phyloP scores from a whole-genome alignment of 225 moss, liverwort and hornwort genomes.

The Polytrichum formosum region DNA sequence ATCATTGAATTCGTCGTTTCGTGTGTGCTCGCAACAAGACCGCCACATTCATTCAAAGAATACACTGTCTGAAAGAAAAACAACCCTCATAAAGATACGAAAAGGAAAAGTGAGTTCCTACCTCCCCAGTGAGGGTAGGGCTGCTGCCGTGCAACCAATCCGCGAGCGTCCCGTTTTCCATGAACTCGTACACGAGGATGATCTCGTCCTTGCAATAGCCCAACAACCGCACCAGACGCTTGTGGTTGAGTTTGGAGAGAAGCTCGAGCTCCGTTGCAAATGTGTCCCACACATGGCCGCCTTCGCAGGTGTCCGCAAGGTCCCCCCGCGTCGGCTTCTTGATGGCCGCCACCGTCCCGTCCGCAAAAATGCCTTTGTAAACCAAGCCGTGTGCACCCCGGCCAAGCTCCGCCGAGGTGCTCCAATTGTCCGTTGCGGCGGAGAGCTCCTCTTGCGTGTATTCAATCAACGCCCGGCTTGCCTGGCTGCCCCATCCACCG shows the following conservation, averaged over 20 bases:
- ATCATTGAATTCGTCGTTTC: no score
- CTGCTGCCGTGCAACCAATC: constrained; percentile 53
- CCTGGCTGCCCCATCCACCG: constrained; percentile 28
- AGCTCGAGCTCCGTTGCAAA: constrained; percentile 45
- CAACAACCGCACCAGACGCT: constrained; percentile 55
- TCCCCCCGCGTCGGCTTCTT: constrained; percentile 52
- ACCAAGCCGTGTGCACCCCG: constrained; percentile 68
- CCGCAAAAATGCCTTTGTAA: constrained; percentile 62
- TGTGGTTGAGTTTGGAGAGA: constrained; percentile 44
- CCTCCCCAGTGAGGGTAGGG: constrained; percentile 1
- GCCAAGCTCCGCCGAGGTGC: constrained; percentile 48
- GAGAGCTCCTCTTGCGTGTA: constrained; percentile 21
- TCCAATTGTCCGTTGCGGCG: constrained; percentile 29
- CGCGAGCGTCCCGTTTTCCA: constrained; percentile 63
- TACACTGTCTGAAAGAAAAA: no score
- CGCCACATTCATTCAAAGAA: no score
- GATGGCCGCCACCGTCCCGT: constrained; percentile 62
- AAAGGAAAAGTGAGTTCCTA: no score
- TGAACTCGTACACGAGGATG: constrained; percentile 71
- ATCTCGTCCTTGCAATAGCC: constrained; percentile 69
- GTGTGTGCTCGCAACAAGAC: no score
- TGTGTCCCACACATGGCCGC: constrained; percentile 32
- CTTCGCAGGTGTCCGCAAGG: constrained; percentile 25
- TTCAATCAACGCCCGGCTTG: constrained; percentile 17
- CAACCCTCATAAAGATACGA: no score